Percentiles rank a stretch among this genome's conserved stretches.
phyloP scores from a whole-genome alignment of 805 yeast species.

The Martiniozyma abietophila region DNA sequence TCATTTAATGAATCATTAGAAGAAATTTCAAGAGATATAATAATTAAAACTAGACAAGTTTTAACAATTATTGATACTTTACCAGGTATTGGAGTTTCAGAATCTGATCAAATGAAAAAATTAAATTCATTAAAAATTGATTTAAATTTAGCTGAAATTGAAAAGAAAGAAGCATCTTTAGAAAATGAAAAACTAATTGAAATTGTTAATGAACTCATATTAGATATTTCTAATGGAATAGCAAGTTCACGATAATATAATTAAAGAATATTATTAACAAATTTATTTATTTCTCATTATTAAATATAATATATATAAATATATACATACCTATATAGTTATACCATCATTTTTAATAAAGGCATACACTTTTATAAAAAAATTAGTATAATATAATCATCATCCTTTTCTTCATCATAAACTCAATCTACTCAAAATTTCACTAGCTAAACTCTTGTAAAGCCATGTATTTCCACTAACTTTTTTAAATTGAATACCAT shows the following conservation, averaged over 20 bases:
- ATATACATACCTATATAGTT: too few relatives aligned
- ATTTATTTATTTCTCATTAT: not conserved
- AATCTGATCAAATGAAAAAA: slow-evolving; percentile 57
- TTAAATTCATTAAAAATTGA: slow-evolving; percentile 57
- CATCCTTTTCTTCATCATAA: slow-evolving; percentile 33
- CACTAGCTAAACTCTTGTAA: slow-evolving; percentile 84
- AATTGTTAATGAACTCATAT: slow-evolving; percentile 58
- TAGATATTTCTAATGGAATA: slow-evolving; percentile 48
- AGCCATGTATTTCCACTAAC: slow-evolving; percentile 92
- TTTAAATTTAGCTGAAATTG: slow-evolving; percentile 48
- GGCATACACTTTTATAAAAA: not conserved
- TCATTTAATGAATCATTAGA: slow-evolving; percentile 41
- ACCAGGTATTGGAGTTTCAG: slow-evolving; percentile 88
- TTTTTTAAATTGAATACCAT: slow-evolving; percentile 93
- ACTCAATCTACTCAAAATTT: slow-evolving; percentile 64
- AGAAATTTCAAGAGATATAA: slow-evolving; percentile 79
- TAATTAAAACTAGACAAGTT: slow-evolving; percentile 79
- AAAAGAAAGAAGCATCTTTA: slow-evolving; percentile 45
- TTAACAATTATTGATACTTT: slow-evolving; percentile 75
- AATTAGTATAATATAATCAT: not conserved
- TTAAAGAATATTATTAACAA: too few relatives aligned
- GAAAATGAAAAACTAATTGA: slow-evolving; percentile 55
- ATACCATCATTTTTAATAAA: not conserved
- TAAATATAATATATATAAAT: too few relatives aligned
- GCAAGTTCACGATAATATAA: slow-evolving; percentile 29